Evolutionary conservation across 345 rosid genomes (phyloP), one percentile per base, ranked within the genome.

Genomic region (Syzygium grande): DNA sequence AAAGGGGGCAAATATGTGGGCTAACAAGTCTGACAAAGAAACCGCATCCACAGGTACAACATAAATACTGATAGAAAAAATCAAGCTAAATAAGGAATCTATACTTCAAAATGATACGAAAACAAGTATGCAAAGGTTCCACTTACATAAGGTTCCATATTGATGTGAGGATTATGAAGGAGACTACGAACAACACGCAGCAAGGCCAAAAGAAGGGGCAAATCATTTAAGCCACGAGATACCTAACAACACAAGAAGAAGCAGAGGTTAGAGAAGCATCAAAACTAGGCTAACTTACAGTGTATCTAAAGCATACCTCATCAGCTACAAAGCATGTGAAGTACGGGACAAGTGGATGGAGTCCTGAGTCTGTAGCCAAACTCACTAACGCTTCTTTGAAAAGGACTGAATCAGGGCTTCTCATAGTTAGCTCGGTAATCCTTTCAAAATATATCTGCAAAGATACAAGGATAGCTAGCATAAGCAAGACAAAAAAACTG

Each of bases 291-390:
- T 29, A 38, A 34, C 43, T 56, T 19, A 30, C 14, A 17, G 65
- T 17, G 41, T n/a, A 55, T 38, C 79, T 8, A 49, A 55, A 30
- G 27, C 29, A 79, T 92, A 98, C 99, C 99, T 98, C 99, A 89
- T 98, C 98, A 90, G 97, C 95, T 79, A 96, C 89, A 89, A 98
- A 98, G 91, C 90, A 94, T 86, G 99, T 96, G 90, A 96, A 98
- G 92, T 98, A 98, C 84, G 99, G 99, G 92, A 96, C 96, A 88
- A 98, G 88, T n/a, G 98, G 99, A 93, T 98, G 99, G 86, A 96
- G 95, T 86, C 99, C 99, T 14, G 99, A 95, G 92, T 96, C 99
- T 51, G 98, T 95, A 61, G 99, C 95, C 92, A 98, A 92, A 91
- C 99, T 98, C 90, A 91, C 93, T 92, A 98, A 93, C 52, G 98